Base-by-base conservation (phyloP, 768 basidiomycete species). In the Xerocomellus amylosporus region DNA sequence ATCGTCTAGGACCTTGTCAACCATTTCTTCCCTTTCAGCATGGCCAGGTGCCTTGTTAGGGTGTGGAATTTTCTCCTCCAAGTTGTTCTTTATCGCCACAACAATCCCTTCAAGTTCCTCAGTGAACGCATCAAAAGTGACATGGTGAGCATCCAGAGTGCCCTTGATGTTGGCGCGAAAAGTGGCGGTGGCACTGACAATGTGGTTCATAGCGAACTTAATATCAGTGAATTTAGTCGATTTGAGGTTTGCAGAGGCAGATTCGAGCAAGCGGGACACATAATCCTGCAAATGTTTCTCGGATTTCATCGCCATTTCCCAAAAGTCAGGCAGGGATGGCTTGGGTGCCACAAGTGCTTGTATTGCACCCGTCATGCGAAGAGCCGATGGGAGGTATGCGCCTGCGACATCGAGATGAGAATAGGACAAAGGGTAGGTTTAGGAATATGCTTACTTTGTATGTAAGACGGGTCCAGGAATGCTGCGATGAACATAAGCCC, bases 51-150 rank as follows among this genome's bases (percentile, higher is more conserved):
- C 52, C 22, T 53, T 51, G 22, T 48, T 28, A 0, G 48, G 44
- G 12, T 34, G 4, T 14, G 48, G 46, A 9, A 43, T 49, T 3
- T 46, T 53, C 41, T 51, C 15, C 19, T n/a, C n/a, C n/a, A 64
- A 14, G 7, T 60, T 38, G 3, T 45, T 4, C 20, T 44, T 42
- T 2, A 51, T 54, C 7, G 0, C 12, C 56, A 31, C 51, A 17
- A 61, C 64, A 2, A 53, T n/a, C 1, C 8, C 10, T n/a, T 61
- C 59, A 5, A 61, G 62, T 9, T 64, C 62, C 8, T 28, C 2
- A 0, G 55, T 49, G 31, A 64, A 22, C 0, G 22, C 5, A 19
- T 58, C 59, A 3, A 60, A 33, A 0, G 61, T 47, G 10, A 60
- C 28, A 4, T 53, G 1, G 4, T 33, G 58, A 10, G 42, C 48